Evolutionary conservation across 257 asterid species (phyloP).

Genomic region (Capsicum baccatum): DNA sequence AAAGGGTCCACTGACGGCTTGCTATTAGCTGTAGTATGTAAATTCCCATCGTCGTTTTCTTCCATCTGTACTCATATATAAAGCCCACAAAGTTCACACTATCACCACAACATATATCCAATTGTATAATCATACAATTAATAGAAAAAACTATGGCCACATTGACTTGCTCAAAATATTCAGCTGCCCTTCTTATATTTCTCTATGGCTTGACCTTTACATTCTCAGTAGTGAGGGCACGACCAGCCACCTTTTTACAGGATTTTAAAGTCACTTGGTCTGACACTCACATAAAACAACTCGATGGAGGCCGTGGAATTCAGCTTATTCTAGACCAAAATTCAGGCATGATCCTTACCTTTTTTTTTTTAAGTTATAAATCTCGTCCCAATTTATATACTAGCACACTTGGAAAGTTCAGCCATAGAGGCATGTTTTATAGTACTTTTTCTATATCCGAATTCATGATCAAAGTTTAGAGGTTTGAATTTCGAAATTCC

Average conservation of each 20-base stretch:
- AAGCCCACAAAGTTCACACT: slow-evolving; percentile 26
- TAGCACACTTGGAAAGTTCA: too few species aligned
- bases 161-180: slow-evolving; percentile 32
- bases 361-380: too few species aligned
- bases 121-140: slow-evolving; percentile 27
- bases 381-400: too few species aligned
- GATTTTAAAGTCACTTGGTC: slow-evolving; percentile 72
- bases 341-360: slow-evolving; percentile 48
- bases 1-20: slow-evolving; percentile 70
- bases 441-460: too few species aligned
- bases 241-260: slow-evolving; percentile 72
- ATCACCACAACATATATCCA: background rate
- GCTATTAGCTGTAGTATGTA: slow-evolving; percentile 66
- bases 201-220: slow-evolving; percentile 33
- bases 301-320: slow-evolving; percentile 71
- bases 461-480: too few species aligned
- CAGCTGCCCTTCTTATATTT: slow-evolving; percentile 28
- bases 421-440: too few species aligned
- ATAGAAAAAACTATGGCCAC: slow-evolving; percentile 37
- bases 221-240: slow-evolving; percentile 42
- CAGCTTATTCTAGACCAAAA: slow-evolving; percentile 76
- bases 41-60: slow-evolving; percentile 21
- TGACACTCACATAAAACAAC: slow-evolving; percentile 67
- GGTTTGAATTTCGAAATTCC: too few species aligned
- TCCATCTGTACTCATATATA: slow-evolving; percentile 26